A percentile compares a stretch with the other conserved stretches of the same genome.
phyloP scores from a whole-genome alignment of 2,329 filamentous ascomycete genomes.

The Aureobasidium sp. region DNA sequence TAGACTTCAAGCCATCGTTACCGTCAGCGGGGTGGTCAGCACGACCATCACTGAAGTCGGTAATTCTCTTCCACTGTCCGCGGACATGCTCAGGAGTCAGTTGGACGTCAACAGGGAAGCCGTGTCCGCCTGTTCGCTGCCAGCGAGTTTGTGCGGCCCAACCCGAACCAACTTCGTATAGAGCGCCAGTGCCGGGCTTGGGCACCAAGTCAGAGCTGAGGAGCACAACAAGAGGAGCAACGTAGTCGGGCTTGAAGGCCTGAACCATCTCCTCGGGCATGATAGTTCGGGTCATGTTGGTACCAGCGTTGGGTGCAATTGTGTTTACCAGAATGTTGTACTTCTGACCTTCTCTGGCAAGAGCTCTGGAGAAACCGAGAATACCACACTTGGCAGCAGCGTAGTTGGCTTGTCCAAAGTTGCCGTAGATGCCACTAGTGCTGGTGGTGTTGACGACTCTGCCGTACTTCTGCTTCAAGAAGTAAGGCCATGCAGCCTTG shows the following conservation, averaged over 20 bases:
- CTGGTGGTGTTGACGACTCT: constrained; percentile 95
- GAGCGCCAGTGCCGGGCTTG: constrained; percentile 68
- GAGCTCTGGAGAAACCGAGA: constrained; percentile 84
- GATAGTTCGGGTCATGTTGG: constrained; percentile 86
- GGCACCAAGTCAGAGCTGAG: constrained; percentile 84
- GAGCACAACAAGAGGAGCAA: constrained; percentile 83
- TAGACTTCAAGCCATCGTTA: constrained; percentile 68
- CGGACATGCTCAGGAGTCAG: constrained; percentile 78
- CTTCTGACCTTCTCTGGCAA: constrained; percentile 88
- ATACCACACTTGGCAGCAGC: constrained; percentile 66
- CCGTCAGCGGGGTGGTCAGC: constrained; percentile 77
- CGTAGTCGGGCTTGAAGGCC: constrained; percentile 98
- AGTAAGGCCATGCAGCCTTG: constrained; percentile 95
- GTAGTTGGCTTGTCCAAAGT: constrained; percentile 99
- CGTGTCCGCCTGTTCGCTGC: constrained; percentile 83
- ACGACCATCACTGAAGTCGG: constrained; percentile 78
- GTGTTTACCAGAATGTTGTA: constrained; percentile 99
- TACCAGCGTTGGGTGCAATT: constrained; percentile 94
- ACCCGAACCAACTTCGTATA: constrained; percentile 92
- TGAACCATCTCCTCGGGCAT: constrained; percentile 97
- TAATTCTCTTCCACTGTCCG: constrained; percentile 67
- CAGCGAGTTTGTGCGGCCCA: constrained; percentile 90
- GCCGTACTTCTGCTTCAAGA: constrained; percentile 98
- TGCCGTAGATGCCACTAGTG: constrained; percentile 95
- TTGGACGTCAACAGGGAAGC: constrained; percentile 79